A percentile compares a stretch with the other conserved stretches of the same genome.
Conservation (phyloP, 495 filamentous ascomycete genomes). For the Geopyxis carbonaria region DNA sequence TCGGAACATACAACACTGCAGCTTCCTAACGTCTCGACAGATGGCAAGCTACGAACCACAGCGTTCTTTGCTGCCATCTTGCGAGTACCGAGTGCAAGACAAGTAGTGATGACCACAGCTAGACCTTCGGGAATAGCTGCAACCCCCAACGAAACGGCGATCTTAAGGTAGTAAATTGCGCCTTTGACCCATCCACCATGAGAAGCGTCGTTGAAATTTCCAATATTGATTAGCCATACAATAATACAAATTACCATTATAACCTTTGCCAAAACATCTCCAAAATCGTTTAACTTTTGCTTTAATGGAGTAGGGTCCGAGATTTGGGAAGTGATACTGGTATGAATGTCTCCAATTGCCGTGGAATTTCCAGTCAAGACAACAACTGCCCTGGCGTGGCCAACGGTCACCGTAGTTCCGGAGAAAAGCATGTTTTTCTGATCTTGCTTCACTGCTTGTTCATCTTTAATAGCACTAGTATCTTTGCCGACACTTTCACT, state of each 20-base stretch:
- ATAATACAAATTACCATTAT: slow-evolving; percentile 92
- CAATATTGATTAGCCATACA: slow-evolving; percentile 97
- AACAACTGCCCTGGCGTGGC: slow-evolving; percentile 81
- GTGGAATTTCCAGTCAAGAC: slow-evolving; percentile 81
- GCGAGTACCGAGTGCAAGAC: slow-evolving; percentile 80
- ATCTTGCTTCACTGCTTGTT: slow-evolving; percentile 87
- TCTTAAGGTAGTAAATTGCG: slow-evolving; percentile 99
- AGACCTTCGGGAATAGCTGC: slow-evolving; percentile 95
- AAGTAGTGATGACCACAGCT: slow-evolving; percentile 95
- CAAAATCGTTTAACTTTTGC: slow-evolving; percentile 97
- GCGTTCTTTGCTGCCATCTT: slow-evolving; percentile 99
- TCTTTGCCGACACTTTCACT: slow-evolving; percentile 95
- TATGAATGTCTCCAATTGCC: slow-evolving; percentile 96
- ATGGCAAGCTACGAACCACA: slow-evolving; percentile 86
- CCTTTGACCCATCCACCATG: slow-evolving; percentile 94
- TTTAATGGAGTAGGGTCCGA: slow-evolving; percentile 94
- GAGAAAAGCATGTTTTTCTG: slow-evolving; percentile 97
- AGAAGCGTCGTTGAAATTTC: slow-evolving; percentile 84
- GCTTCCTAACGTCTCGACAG: slow-evolving; percentile 94
- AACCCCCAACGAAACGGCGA: slow-evolving; percentile 94
- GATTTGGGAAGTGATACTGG: slow-evolving; percentile 95
- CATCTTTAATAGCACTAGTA: slow-evolving; percentile 47
- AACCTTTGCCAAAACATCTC: slow-evolving; percentile 90
- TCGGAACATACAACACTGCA: slow-evolving; percentile 99
- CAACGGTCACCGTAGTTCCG: slow-evolving; percentile 90